Base-by-base conservation (phyloP, 768 basidiomycete species). In the Hericium erinaceus region DNA sequence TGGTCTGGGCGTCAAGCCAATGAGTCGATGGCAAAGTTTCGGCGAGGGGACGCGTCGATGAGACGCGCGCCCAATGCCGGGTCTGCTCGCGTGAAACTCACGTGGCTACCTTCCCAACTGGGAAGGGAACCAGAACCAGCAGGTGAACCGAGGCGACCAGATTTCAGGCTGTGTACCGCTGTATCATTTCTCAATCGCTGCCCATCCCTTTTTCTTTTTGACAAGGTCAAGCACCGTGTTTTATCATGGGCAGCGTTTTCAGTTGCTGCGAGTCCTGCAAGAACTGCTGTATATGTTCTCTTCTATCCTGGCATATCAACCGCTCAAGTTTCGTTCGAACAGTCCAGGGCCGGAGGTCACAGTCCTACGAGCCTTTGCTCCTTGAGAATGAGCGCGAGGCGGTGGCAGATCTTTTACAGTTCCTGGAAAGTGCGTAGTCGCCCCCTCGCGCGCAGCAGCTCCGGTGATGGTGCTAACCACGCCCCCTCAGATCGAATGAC, bases 321-420 rank as follows among this genome's bases (percentile, higher is more conserved):
- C 26, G 46, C 54, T 57, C 53, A 58, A 16, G 38, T 59, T 52
- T 37, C 39, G 33, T 33, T 33, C 33, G 39, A 26, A 46, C 70
- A 92, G 90, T 91, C 70, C 81, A 79, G 63, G 86, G 89, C 68
- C 87, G 85, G 69, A 86, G 80, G 78, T 87, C 89, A 64, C 89
- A 92, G 71, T 79, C 86, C 52, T 93, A 92, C 67, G 91, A 94
- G 68, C 91, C 91, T 20, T 71, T 94, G 57, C 78, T 94, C 46
- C 74, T 92, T 54, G 91, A 94, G 76, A 92, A 91, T 69, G 95
- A 99, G 77, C 81, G 95, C 60, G 95, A 98, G 74, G 95, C 95
- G 5, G 97, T 99, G 16, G 95, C 95, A 48, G 97, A 98, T 73
- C 77, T 99, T 53, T 81, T 99, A 12, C 95, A 98, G 70, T 98